These are phyloP conservation scores for Hypoxylon sp. DNA, from an alignment of 2,329 filamentous ascomycete genomes.

Conservation along the genomic window DNA sequence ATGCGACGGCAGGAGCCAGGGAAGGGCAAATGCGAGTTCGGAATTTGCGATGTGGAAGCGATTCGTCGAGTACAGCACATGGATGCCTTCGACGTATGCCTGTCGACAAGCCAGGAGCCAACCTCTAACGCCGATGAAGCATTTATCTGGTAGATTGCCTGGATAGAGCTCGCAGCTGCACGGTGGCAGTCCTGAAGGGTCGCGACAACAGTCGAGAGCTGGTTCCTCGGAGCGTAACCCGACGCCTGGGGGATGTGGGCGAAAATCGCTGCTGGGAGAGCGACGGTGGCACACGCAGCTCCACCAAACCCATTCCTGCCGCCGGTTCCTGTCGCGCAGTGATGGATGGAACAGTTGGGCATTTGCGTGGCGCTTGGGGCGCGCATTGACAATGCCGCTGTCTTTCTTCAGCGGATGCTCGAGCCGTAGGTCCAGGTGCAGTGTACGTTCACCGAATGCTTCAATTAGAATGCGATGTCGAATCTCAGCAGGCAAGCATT, in stretches of 20 bases:
- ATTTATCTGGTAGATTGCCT: conserved; percentile 11
- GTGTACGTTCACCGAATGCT: conserved; percentile 22
- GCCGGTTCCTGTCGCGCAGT: conserved; percentile 11
- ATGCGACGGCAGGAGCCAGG: conserved; percentile 1
- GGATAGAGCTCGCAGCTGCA: conserved; percentile 5
- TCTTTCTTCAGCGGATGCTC: conserved; percentile 14
- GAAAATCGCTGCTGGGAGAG: background rate
- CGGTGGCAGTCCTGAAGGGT: background rate
- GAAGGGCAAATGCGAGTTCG: background rate
- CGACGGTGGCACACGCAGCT: conserved; percentile 25
- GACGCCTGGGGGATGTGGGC: conserved; percentile 4
- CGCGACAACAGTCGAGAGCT: conserved; percentile 5
- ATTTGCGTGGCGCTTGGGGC: conserved; percentile 10
- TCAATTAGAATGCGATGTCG: conserved; percentile 26
- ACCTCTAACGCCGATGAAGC: conserved; percentile 11
- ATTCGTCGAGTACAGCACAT: conserved; percentile 20
- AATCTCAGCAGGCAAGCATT: conserved; percentile 18
- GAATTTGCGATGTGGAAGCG: background rate
- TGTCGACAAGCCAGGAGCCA: conserved; percentile 21
- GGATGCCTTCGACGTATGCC: conserved; percentile 19
- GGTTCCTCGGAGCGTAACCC: background rate
- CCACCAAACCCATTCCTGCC: conserved; percentile 28
- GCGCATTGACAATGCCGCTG: background rate
- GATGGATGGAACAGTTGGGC: conserved; percentile 14
- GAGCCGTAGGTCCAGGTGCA: conserved; percentile 29